Conservation (phyloP, 2,329 filamentous ascomycete species). For the Dactylonectria macrodidyma region DNA sequence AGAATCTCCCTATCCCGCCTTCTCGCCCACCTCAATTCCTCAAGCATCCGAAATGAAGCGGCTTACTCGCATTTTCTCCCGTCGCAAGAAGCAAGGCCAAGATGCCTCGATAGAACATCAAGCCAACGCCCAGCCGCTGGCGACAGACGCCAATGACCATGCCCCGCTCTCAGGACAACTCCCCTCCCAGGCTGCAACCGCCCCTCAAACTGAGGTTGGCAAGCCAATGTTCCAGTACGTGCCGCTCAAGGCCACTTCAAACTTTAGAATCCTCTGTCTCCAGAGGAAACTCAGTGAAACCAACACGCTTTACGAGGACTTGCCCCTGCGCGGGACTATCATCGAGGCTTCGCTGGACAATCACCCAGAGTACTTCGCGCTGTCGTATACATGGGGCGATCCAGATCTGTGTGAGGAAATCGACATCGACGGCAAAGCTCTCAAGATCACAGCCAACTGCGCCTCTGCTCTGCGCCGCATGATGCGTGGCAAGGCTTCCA, state of each 20-base stretch:
- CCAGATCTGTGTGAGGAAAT: background rate
- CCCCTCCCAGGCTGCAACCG: background rate
- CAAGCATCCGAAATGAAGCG: background rate
- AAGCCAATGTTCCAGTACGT: background rate
- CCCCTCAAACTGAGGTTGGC: background rate
- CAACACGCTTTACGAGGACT: background rate
- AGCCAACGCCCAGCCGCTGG: background rate
- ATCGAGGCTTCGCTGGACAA: background rate
- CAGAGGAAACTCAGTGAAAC: background rate
- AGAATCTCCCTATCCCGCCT: no score
- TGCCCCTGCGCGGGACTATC: background rate
- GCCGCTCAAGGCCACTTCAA: background rate
- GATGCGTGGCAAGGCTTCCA: background rate
- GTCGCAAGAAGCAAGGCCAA: background rate
- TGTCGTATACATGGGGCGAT: background rate
- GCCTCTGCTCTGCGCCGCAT: background rate
- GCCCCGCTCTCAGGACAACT: background rate
- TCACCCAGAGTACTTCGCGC: background rate
- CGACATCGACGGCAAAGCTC: background rate
- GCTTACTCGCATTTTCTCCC: background rate
- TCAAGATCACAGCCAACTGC: conserved; percentile 1
- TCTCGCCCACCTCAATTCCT: background rate
- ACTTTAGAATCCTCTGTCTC: background rate
- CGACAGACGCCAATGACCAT: background rate
- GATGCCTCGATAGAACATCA: background rate